These are phyloP conservation scores for Ceratobasidium sp. DNA, from an alignment of 1,284 basidiomycete species.

Conservation along the genomic window DNA sequence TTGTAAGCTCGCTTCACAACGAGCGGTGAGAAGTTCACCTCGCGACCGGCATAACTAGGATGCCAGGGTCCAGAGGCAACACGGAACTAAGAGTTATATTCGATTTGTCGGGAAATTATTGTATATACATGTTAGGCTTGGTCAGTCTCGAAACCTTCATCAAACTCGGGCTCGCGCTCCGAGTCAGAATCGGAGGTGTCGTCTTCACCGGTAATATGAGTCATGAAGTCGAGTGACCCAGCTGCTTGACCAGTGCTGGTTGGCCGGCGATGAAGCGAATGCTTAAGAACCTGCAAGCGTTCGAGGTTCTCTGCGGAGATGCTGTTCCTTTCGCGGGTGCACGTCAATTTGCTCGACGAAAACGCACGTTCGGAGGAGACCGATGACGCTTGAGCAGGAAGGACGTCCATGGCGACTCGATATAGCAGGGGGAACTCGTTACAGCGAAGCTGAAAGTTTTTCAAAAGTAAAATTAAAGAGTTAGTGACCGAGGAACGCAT, in stretches of 20 bases:
- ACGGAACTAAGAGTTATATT: too few species aligned
- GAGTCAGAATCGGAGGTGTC: not conserved
- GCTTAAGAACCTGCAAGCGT: constrained; percentile 6
- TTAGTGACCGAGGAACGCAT: too few species aligned
- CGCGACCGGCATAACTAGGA: too few species aligned
- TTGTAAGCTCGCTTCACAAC: too few species aligned
- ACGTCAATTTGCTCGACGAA: constrained; percentile 41
- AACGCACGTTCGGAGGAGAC: constrained; percentile 18
- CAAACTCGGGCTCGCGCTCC: too few species aligned
- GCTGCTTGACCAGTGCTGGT: not conserved
- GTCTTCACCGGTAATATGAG: not conserved
- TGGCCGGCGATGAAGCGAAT: not conserved
- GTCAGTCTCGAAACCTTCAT: too few species aligned
- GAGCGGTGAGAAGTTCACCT: too few species aligned
- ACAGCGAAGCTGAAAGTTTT: not conserved
- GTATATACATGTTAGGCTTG: too few species aligned
- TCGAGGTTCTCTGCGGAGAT: constrained; percentile 12
- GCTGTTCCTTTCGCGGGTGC: constrained; percentile 7
- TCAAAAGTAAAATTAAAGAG: too few species aligned
- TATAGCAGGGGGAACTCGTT: constrained; percentile 10
- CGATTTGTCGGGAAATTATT: too few species aligned
- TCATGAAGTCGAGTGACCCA: not conserved
- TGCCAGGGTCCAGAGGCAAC: too few species aligned
- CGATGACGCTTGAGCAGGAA: constrained; percentile 7
- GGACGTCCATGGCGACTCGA: not conserved